phyloP scores from a whole-genome alignment of 1,284 basidiomycete species.

The Meira miltonrushii region DNA sequence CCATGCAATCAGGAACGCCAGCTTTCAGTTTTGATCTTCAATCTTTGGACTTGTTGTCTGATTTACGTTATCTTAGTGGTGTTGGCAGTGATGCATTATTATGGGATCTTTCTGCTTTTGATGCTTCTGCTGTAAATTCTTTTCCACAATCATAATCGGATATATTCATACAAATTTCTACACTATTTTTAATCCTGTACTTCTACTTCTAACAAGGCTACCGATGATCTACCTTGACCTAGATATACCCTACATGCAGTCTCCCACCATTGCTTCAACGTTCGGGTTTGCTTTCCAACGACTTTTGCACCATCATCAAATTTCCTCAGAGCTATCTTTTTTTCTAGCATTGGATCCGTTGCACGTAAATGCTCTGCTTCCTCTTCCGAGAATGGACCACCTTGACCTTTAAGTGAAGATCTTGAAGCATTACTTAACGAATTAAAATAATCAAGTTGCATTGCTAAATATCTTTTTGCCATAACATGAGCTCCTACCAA shows the following conservation, averaged over 20 bases:
- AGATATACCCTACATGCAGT: background rate
- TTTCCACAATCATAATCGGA: too few relatives aligned
- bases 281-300: background rate
- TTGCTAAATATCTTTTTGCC: constrained; percentile 1
- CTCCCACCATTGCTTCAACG: background rate
- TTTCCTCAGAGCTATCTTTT: background rate
- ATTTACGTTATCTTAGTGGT: background rate
- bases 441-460: background rate
- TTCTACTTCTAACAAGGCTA: background rate
- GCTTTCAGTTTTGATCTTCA: constrained; percentile 1
- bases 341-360: background rate
- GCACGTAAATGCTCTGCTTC: background rate
- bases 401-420: background rate
- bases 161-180: too few relatives aligned
- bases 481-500: background rate
- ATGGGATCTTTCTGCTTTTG: background rate
- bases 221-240: background rate
- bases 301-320: background rate
- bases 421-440: background rate
- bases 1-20: background rate
- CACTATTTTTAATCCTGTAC: background rate
- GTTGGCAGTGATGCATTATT: background rate
- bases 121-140: too few relatives aligned
- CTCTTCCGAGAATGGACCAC: background rate
- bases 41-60: background rate